Percentiles rank a stretch among this genome's conserved stretches.
phyloP scores from a whole-genome alignment of 345 rosid species.

The Eucalyptus marginata region DNA sequence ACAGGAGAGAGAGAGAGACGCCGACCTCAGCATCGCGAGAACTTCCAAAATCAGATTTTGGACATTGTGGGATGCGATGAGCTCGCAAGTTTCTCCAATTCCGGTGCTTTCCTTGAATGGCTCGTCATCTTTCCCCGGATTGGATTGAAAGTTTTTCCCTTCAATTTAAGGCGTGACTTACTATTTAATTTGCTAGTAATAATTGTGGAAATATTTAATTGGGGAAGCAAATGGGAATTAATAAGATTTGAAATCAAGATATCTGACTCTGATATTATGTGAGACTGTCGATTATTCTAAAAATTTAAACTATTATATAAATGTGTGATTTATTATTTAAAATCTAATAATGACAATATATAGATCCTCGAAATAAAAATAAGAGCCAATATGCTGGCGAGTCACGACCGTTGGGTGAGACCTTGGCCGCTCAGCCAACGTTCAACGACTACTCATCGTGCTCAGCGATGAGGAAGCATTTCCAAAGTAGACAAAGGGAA shows the following conservation, averaged over 20 bases:
- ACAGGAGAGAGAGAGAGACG: not conserved
- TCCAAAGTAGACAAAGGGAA: not conserved
- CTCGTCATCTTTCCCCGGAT: not conserved
- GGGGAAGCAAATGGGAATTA: too few species aligned
- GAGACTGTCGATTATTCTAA: rapidly evolving
- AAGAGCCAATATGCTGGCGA: not conserved
- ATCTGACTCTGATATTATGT: rapidly evolving
- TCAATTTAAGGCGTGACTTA: not conserved
- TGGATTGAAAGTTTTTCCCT: not conserved
- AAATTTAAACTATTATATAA: rapidly evolving
- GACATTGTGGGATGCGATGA: not conserved
- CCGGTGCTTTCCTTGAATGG: not conserved
- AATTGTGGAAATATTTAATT: too few species aligned
- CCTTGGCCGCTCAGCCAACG: not conserved
- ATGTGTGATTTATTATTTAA: too few species aligned
- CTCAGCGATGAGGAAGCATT: not conserved
- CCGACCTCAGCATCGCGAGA: not conserved
- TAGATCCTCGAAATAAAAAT: not conserved
- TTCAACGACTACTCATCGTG: not conserved
- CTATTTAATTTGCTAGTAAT: too few species aligned
- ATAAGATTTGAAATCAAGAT: too few species aligned
- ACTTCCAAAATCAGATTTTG: not conserved
- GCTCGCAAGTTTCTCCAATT: not conserved
- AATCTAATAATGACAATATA: rapidly evolving
- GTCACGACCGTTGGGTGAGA: not conserved